These are phyloP conservation scores for Torulaspora delbrueckii DNA, from an alignment of 805 yeast species.

Conservation along the genomic window DNA sequence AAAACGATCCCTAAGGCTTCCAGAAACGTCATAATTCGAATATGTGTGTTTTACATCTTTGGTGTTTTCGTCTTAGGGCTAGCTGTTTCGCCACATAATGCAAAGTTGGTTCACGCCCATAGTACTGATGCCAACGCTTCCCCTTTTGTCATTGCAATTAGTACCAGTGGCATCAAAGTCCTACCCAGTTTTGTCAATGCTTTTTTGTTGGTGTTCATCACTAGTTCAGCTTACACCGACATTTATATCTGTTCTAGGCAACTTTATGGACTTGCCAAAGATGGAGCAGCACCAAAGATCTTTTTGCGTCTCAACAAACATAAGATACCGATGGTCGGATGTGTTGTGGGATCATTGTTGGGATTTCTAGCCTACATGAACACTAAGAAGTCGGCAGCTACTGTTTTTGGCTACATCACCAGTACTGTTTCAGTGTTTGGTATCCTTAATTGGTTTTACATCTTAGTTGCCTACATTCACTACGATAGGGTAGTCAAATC, in stretches of 20 bases:
- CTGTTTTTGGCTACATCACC: slow-evolving; percentile 58
- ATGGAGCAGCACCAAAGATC: slow-evolving; percentile 46
- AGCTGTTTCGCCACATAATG: slow-evolving; percentile 50
- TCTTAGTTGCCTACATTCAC: slow-evolving; percentile 47
- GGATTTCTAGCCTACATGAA: slow-evolving; percentile 47
- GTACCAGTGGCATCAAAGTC: slow-evolving; percentile 45
- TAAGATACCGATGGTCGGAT: slow-evolving; percentile 49
- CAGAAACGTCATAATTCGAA: slow-evolving; percentile 50
- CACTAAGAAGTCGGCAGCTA: slow-evolving; percentile 42
- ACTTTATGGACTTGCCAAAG: slow-evolving; percentile 39
- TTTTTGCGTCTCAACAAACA: slow-evolving; percentile 42
- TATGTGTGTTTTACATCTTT: slow-evolving; percentile 49
- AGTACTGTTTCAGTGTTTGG: slow-evolving; percentile 58
- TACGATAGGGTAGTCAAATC: slow-evolving; percentile 53
- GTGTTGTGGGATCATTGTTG: slow-evolving; percentile 15
- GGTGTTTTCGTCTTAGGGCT: slow-evolving; percentile 42
- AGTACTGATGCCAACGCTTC: slow-evolving; percentile 45
- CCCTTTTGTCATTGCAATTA: slow-evolving; percentile 48
- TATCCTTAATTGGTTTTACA: slow-evolving; percentile 51
- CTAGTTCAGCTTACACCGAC: slow-evolving; percentile 42
- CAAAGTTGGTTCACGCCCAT: slow-evolving; percentile 35
- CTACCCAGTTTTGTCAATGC: slow-evolving; percentile 47
- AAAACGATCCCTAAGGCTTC: slow-evolving; percentile 51
- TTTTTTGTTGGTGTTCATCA: slow-evolving; percentile 42
- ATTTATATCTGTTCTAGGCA: slow-evolving; percentile 50